Evolutionary conservation across 192 early-diverging fungal genomes (phyloP), one percentile per base, ranked within the genome.

Genomic region (Backusella macrospora): DNA sequence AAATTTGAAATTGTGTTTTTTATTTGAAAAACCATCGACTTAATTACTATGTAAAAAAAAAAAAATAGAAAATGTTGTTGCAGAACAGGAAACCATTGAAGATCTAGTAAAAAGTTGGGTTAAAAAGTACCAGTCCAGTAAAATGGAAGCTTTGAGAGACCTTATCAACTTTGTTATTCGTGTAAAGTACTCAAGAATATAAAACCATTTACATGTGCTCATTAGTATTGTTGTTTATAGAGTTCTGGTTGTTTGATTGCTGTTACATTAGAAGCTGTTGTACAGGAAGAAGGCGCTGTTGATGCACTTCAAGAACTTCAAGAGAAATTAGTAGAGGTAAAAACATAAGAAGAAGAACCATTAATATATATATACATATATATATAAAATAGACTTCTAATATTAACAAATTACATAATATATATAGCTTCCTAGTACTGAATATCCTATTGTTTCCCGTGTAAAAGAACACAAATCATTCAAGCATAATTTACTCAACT

Each of bases 371-470:
- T n/a, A n/a, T n/a, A n/a, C n/a, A n/a, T n/a, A n/a, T n/a, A n/a
- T n/a, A n/a, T n/a, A n/a, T n/a, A n/a, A 14, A 12, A 46, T 10
- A 14, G 13, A 46, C 2, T 23, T 23, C 42, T 5, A 13, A 1
- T 59, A 59, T 10, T 59, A 6, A 21, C 12, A 12, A 21, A 49
- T 18, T 55, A 55, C 23, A 55, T 52, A 55, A 3, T 8, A 2
- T 18, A 49, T 18, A 49, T 6, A 75, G 79, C 78, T 85, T 75
- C 79, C 69, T 48, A 80, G 76, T 44, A 75, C 76, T 45, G 93
- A 96, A 37, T 97, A 96, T 75, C 90, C 96, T 29, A 84, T 98
- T 68, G 84, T 91, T 34, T 91, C 91, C 2, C 91, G 91, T 59
- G 76, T 88, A 13, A 89, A 85, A 62, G 84, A 84, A 52, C 86